phyloP scores from a whole-genome alignment of 164 flowering plant species.

The Amborella trichopoda region DNA sequence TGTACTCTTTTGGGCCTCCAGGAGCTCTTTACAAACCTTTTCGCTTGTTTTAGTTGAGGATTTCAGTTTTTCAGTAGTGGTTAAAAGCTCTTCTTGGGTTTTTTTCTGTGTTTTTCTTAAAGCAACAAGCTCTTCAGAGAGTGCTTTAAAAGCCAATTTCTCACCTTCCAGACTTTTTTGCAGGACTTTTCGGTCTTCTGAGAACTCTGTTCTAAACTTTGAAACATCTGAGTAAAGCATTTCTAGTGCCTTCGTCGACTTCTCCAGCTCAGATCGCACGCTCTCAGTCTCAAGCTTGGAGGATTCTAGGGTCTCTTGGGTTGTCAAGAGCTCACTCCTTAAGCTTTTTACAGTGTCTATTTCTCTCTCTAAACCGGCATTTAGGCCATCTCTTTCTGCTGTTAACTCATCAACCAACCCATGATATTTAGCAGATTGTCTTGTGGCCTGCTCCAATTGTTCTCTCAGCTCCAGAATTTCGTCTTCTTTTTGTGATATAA shows the following conservation, averaged over 20 bases:
- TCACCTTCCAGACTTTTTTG: slow-evolving; percentile 42
- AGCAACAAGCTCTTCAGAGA: slow-evolving; percentile 38
- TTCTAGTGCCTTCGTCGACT: slow-evolving; percentile 26
- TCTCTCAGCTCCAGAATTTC: slow-evolving; percentile 39
- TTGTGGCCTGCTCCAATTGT: slow-evolving; percentile 26
- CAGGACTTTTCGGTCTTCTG: slow-evolving; percentile 22
- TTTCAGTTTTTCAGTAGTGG: slow-evolving; percentile 30
- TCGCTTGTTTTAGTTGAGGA: slow-evolving; percentile 18
- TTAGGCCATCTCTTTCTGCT: slow-evolving; percentile 40
- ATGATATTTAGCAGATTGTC: slow-evolving; percentile 22
- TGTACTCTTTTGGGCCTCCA: slow-evolving; percentile 34
- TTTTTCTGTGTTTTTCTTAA: slow-evolving; percentile 31
- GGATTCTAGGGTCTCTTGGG: slow-evolving; percentile 28
- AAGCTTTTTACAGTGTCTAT: slow-evolving; percentile 23
- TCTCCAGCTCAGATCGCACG: slow-evolving; percentile 26
- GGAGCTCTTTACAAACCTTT: slow-evolving; percentile 46
- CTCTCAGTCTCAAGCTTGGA: slow-evolving; percentile 40
- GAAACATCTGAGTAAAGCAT: slow-evolving; percentile 50
- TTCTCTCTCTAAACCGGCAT: slow-evolving; percentile 31
- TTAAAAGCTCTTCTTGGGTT: slow-evolving; percentile 38
- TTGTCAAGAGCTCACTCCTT: slow-evolving; percentile 33
- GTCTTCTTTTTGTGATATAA: slow-evolving; percentile 31
- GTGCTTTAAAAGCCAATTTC: slow-evolving; percentile 18
- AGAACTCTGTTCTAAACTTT: slow-evolving; percentile 27
- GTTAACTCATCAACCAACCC: slow-evolving; percentile 27